Conservation (phyloP, 73 alveolate genomes). For the Uronychia binucleata region DNA sequence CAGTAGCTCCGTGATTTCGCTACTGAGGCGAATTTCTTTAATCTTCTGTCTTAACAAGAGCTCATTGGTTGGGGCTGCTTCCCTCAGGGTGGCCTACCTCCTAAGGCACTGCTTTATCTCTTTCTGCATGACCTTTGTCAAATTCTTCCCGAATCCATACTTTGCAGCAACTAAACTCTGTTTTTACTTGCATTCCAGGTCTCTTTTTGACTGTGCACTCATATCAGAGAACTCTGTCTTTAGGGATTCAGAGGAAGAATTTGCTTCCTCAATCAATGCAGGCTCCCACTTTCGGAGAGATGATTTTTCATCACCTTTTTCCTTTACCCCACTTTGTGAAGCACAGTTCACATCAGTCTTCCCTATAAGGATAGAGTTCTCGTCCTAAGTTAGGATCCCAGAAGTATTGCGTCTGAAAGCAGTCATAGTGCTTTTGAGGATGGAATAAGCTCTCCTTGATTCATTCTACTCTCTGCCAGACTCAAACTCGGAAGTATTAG, state of each 20-base stretch:
- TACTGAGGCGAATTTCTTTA: not conserved
- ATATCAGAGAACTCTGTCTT: too few species aligned
- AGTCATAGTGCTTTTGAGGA: not conserved
- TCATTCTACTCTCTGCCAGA: not conserved
- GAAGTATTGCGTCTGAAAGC: not conserved
- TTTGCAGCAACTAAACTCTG: not conserved
- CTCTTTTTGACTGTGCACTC: not conserved
- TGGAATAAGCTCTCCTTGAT: not conserved
- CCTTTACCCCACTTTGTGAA: not conserved
- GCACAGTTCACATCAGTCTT: too few species aligned
- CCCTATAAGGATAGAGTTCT: too few species aligned
- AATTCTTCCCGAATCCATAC: not conserved
- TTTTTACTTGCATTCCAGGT: not conserved
- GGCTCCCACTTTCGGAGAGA: too few species aligned
- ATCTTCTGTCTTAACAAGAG: not conserved
- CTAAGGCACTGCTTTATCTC: not conserved
- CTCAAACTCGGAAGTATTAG: not conserved
- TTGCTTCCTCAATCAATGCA: too few species aligned
- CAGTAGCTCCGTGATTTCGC: not conserved
- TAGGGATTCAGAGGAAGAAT: not conserved
- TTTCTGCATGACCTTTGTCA: not conserved
- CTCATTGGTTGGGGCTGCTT: not conserved
- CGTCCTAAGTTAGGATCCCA: not conserved
- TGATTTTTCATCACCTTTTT: not conserved
- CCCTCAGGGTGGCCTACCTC: not conserved